These are phyloP conservation scores for Lichtheimia ramosa DNA, from an alignment of 371 early-diverging fungal genomes.

Conservation along the genomic window DNA sequence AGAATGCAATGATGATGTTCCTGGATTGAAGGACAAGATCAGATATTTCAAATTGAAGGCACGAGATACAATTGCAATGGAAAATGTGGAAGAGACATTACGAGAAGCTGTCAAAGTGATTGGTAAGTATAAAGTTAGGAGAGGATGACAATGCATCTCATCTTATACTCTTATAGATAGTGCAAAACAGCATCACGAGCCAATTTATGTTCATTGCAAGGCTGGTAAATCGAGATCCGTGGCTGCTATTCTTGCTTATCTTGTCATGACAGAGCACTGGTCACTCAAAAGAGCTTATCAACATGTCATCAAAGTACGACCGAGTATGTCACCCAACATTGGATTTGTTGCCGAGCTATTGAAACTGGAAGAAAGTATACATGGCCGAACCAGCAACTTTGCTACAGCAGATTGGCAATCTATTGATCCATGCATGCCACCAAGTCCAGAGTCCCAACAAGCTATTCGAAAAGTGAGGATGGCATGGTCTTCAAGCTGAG, in stretches of 20 bases:
- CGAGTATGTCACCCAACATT: constrained; percentile 79
- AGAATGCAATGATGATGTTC: constrained; percentile 64
- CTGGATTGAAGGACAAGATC: constrained; percentile 39
- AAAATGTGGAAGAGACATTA: constrained; percentile 55
- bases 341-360: constrained; percentile 82
- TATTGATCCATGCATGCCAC: constrained; percentile 23
- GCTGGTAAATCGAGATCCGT: constrained; percentile 84
- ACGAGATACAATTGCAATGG: constrained; percentile 61
- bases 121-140: constrained; percentile 33
- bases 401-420: constrained; percentile 35
- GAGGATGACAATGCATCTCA: not conserved
- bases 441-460: constrained; percentile 35
- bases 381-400: constrained; percentile 52
- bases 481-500: constrained; percentile 26
- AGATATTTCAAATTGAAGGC: constrained; percentile 57
- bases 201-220: constrained; percentile 85
- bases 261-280: constrained; percentile 69
- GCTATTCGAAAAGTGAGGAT: constrained; percentile 32
- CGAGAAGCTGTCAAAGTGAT: constrained; percentile 55
- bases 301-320: constrained; percentile 65
- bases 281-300: constrained; percentile 72
- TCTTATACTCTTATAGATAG: constrained; percentile 24
- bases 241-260: constrained; percentile 75
- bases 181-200: constrained; percentile 43
- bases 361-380: constrained; percentile 66